These are phyloP conservation scores for Hansenula sp. DNA, from an alignment of 1,139 yeast species.

Conservation along the genomic window DNA sequence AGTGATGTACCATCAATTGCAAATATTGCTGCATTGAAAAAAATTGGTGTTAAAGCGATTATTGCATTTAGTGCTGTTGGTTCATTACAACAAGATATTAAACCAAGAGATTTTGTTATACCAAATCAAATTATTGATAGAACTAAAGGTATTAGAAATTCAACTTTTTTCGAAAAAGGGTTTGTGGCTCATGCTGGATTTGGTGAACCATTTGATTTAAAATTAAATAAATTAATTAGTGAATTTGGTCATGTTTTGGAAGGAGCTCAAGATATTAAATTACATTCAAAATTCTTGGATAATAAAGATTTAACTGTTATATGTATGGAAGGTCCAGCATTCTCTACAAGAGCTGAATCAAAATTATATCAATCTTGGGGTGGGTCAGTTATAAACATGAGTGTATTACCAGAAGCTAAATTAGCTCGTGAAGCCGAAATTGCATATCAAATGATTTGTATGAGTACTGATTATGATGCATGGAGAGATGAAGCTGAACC, in stretches of 20 bases:
- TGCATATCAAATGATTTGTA: conserved; percentile 95
- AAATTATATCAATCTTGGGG: conserved; percentile 85
- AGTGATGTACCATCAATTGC: conserved; percentile 91
- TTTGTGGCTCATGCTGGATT: conserved; percentile 96
- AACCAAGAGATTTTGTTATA: conserved; percentile 90
- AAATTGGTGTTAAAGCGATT: conserved; percentile 79
- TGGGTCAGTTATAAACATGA: conserved; percentile 94
- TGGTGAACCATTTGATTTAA: conserved; percentile 91
- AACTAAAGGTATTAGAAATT: conserved; percentile 89
- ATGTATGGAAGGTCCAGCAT: conserved; percentile 99
- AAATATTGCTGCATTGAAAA: conserved; percentile 91
- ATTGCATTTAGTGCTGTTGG: conserved; percentile 97
- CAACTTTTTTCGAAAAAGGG: conserved; percentile 88
- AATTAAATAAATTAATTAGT: conserved; percentile 60
- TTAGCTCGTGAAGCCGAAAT: conserved; percentile 97
- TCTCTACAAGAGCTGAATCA: conserved; percentile 97
- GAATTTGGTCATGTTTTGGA: conserved; percentile 53
- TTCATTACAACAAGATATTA: conserved; percentile 81
- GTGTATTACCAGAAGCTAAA: conserved; percentile 92
- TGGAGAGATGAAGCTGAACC: conserved; percentile 96
- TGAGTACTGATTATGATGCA: conserved; percentile 98
- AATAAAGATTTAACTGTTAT: conserved; percentile 68
- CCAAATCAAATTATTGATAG: conserved; percentile 96
- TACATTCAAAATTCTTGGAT: conserved; percentile 21
- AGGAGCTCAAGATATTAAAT: conserved; percentile 37